Conservation (phyloP, 257 asterid species). For the Thymus quinquecostatus region DNA sequence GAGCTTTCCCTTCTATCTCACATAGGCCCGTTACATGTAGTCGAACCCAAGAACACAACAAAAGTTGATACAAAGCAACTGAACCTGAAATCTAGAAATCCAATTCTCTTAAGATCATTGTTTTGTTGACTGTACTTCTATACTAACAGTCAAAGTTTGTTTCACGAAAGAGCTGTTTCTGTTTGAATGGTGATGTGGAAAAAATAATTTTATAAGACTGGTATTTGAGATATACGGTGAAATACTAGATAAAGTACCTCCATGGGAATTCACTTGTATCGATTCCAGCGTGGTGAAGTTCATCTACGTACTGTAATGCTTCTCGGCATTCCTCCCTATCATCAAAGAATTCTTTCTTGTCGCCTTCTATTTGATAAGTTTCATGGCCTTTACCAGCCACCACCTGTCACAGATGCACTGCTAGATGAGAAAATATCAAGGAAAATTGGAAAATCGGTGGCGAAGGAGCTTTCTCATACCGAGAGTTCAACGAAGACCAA, state of each 20-base stretch:
- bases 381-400: constrained; percentile 98
- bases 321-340: constrained; percentile 97
- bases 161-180: constrained; percentile 15
- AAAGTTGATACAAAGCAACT: neutral
- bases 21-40: too few relatives aligned
- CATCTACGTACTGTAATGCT: constrained; percentile 95
- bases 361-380: constrained; percentile 80
- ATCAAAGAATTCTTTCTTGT: constrained; percentile 86
- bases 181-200: constrained; percentile 5
- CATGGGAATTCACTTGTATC: constrained; percentile 98
- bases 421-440: neutral
- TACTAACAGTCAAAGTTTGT: neutral
- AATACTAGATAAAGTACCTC: constrained; percentile 51
- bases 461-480: too few relatives aligned
- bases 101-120: neutral
- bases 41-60: too few relatives aligned
- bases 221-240: neutral
- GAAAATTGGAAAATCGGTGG: too few relatives aligned
- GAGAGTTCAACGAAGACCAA: too few relatives aligned
- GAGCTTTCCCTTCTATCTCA: too few relatives aligned
- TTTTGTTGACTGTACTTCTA: neutral
- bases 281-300: constrained; percentile 99
- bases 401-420: constrained; percentile 52
- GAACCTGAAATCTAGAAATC: constrained; percentile 4
- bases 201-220: constrained; percentile 4